Evolutionary conservation across 1,284 basidiomycete genomes (phyloP), one percentile per base, ranked within the genome.

Genomic region (Irpex rosettiformis): DNA sequence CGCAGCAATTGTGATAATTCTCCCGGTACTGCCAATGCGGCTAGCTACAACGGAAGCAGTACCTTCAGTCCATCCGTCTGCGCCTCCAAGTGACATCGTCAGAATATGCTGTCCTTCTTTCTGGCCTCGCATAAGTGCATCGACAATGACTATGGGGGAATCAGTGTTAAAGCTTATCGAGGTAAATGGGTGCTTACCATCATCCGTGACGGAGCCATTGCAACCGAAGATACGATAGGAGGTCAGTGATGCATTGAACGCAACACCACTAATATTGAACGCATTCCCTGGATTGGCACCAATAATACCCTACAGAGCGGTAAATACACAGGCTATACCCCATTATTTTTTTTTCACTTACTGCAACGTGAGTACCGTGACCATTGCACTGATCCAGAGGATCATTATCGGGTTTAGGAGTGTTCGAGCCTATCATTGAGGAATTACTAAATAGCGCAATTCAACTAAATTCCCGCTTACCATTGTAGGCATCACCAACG

Each of bases 311-410:
- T 80, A n/a, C 16, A 52, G n/a, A 18, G 49, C 22, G 10, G 22
- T 5, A 18, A 13, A 21, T 13, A 1, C 43, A 3, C 22, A 10
- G 43, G 10, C 22, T 21, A 18, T 47, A 18, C n/a, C 13, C 1
- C 16, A 47, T 18, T 5, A 24, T 13, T 3, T 22, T 40, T 40
- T 16, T 40, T 13, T 18, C 11, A 13, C 76, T 62, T 66, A 80
- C 79, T 52, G 80, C 79, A 29, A 86, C 82, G 66, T 86, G 81
- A 1, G 86, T 85, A 11, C 86, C 84, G 64, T 87, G 84, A 3
- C 81, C 81, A 65, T 71, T 77, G 67, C 82, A 83, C 63, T 77
- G 74, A 61, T 82, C 81, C 11, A 83, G 62, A 40, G 75, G 75
- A 63, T 80, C 76, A 4, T 69, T 48, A 58, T 80, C 81, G 1